Conservation (phyloP, 2,329 filamentous ascomycete genomes). For the Bipolaris cookei region DNA sequence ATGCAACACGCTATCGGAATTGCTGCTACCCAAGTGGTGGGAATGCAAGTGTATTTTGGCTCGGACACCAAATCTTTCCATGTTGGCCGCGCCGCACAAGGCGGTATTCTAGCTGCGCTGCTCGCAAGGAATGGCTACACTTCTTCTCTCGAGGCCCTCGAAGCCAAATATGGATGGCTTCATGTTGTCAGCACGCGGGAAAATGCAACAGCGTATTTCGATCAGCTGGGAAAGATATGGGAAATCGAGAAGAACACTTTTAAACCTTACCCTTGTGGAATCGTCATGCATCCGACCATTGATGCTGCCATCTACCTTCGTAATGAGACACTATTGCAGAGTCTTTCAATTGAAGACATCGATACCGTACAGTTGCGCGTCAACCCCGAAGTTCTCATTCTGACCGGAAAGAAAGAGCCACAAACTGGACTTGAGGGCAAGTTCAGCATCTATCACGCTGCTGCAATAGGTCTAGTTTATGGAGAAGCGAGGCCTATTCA, state of each 20-base stretch:
- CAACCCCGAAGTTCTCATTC: neutral
- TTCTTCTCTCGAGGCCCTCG: neutral
- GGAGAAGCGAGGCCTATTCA: neutral
- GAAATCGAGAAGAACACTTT: neutral
- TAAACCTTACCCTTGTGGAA: neutral
- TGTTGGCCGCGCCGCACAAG: neutral
- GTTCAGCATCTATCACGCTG: neutral
- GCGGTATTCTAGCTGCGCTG: neutral
- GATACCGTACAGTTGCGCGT: neutral
- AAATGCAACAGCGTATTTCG: neutral
- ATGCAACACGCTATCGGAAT: neutral
- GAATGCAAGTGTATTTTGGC: neutral
- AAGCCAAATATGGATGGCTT: neutral
- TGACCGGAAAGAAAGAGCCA: neutral
- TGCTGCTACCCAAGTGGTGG: neutral
- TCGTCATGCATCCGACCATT: neutral
- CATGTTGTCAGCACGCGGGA: neutral
- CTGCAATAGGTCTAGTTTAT: neutral
- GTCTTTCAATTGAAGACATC: neutral
- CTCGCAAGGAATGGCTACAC: neutral
- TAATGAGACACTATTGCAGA: neutral
- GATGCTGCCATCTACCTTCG: neutral
- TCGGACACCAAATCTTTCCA: neutral
- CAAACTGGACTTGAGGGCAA: neutral
- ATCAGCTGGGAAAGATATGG: neutral